These are phyloP conservation scores for Phytophthora pluvialis DNA, from an alignment of 352 stramenopile genomes.

Conservation along the genomic window DNA sequence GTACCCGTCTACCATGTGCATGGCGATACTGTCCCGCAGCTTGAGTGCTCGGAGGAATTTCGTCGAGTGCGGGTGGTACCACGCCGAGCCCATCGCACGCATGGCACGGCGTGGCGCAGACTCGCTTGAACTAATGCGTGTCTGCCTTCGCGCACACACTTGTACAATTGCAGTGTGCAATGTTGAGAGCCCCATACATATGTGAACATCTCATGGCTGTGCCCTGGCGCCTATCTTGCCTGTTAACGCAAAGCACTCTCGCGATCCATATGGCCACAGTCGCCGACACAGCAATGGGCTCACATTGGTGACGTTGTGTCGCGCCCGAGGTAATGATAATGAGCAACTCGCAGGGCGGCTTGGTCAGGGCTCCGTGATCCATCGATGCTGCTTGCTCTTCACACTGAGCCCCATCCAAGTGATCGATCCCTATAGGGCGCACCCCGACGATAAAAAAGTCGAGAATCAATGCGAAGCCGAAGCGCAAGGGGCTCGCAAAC, in stretches of 20 bases:
- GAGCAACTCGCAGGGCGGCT: constrained; percentile 6
- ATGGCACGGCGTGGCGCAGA: constrained; percentile 23
- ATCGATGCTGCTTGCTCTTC: constrained; percentile 5
- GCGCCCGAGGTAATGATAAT: constrained; percentile 1
- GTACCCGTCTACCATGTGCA: constrained; percentile 44
- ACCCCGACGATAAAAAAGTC: constrained; percentile 17
- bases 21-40: background rate
- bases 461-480: constrained; percentile 5
- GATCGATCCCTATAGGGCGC: constrained; percentile 18
- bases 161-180: constrained; percentile 18
- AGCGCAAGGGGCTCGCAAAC: background rate
- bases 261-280: constrained; percentile 22
- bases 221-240: constrained; percentile 19
- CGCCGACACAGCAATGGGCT: constrained; percentile 9
- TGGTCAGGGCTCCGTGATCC: background rate
- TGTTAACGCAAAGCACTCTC: constrained; percentile 23
- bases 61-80: constrained; percentile 20
- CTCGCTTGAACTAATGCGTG: constrained; percentile 21
- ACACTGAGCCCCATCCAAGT: constrained; percentile 19
- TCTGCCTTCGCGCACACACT: constrained; percentile 14
- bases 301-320: constrained; percentile 5
- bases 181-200: constrained; percentile 27
- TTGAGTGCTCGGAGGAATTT: constrained; percentile 20
- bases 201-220: constrained; percentile 26
- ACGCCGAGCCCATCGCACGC: constrained; percentile 16